phyloP scores from a whole-genome alignment of 2,329 filamentous ascomycete genomes.

The Pezicula carpinea region DNA sequence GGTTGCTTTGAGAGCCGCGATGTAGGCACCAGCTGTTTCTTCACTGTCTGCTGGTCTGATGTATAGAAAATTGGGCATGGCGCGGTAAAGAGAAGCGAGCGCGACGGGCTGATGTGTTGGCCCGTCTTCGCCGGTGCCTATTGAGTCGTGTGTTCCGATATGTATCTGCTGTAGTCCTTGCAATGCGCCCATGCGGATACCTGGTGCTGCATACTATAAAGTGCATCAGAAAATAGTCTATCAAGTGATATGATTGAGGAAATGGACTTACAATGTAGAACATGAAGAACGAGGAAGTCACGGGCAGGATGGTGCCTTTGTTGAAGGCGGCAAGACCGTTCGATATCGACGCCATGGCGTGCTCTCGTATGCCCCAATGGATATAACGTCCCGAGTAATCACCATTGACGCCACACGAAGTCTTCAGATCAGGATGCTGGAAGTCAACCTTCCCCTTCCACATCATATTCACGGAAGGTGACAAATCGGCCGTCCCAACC shows the following conservation, averaged over 20 bases:
- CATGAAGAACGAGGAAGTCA: slow-evolving; percentile 60
- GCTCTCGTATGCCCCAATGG: slow-evolving; percentile 56
- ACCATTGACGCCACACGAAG: slow-evolving; percentile 47
- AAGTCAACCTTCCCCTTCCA: slow-evolving; percentile 49
- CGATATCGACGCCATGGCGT: slow-evolving; percentile 54
- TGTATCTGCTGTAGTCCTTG: slow-evolving; percentile 52
- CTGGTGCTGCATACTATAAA: slow-evolving; percentile 47
- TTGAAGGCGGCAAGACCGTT: slow-evolving; percentile 56
- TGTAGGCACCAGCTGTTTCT: slow-evolving; percentile 52
- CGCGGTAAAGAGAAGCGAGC: slow-evolving; percentile 50
- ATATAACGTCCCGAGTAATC: slow-evolving; percentile 51
- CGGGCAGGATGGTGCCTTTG: slow-evolving; percentile 49
- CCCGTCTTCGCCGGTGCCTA: slow-evolving; percentile 55
- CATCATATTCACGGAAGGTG: slow-evolving; percentile 50
- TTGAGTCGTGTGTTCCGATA: slow-evolving; percentile 56
- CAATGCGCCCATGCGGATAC: slow-evolving; percentile 56
- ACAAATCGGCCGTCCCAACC: slow-evolving; percentile 49
- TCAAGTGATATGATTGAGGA: background rate
- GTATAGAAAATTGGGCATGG: slow-evolving; percentile 59
- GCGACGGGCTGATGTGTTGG: slow-evolving; percentile 60
- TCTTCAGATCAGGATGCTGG: slow-evolving; percentile 36
- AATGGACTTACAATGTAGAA: slow-evolving; percentile 42
- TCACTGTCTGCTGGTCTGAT: slow-evolving; percentile 56
- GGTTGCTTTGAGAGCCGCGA: slow-evolving; percentile 38
- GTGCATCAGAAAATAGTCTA: background rate